These are phyloP conservation scores for Alternaria panax DNA, from an alignment of 2,329 filamentous ascomycete genomes.

Conservation along the genomic window DNA sequence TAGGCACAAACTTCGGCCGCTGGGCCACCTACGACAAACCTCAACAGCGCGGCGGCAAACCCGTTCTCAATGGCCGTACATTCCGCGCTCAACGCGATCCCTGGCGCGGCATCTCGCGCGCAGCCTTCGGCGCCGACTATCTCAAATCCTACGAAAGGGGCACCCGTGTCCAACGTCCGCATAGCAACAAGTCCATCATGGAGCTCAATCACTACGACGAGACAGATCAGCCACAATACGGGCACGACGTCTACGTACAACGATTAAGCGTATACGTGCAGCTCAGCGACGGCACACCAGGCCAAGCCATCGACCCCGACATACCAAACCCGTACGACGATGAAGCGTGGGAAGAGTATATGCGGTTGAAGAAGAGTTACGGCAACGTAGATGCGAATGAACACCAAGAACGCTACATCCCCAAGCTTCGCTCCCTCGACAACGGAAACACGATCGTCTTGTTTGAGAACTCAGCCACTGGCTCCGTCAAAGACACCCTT, in stretches of 20 bases:
- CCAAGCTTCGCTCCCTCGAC: constrained; percentile 55
- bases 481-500: constrained; percentile 58
- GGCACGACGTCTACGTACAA: constrained; percentile 60
- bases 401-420: constrained; percentile 48
- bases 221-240: constrained; percentile 53
- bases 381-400: constrained; percentile 39
- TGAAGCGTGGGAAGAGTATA: constrained; percentile 45
- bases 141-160: constrained; percentile 54
- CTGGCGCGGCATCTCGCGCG: constrained; percentile 59
- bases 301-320: constrained; percentile 51
- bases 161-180: constrained; percentile 25
- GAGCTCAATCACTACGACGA: constrained; percentile 60
- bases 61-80: constrained; percentile 60
- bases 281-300: constrained; percentile 52
- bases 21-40: constrained; percentile 60
- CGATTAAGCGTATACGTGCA: constrained; percentile 61
- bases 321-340: constrained; percentile 57
- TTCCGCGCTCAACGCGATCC: constrained; percentile 60
- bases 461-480: constrained; percentile 60
- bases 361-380: constrained; percentile 41
- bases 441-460: constrained; percentile 60
- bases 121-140: constrained; percentile 62
- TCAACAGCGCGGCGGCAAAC: constrained; percentile 58
- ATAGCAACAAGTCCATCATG: constrained; percentile 55
- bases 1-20: constrained; percentile 59